Evolutionary conservation across 108 stramenopile genomes (phyloP), one percentile per base, ranked within the genome.

Genomic region (Skeletonema grethae): DNA sequence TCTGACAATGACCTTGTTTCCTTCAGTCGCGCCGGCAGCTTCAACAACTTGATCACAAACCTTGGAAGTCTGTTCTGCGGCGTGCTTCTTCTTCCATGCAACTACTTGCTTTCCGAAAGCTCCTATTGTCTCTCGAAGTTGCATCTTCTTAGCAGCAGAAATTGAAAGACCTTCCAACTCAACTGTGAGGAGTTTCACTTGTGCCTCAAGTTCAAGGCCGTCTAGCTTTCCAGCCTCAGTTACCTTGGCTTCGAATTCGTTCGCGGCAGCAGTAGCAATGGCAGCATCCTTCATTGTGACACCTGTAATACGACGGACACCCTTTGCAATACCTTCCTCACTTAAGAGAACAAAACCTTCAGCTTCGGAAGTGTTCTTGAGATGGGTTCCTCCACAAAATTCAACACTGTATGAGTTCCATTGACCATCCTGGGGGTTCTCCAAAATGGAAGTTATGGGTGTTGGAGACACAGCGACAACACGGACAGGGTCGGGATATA

Each of bases 401-500:
- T 99, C 99, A 43, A 99, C 87, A 73, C 98, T 98, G 78, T 87
- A 90, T 31, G 90, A 83, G 30, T 73, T 79, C 99, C 99, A 99
- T 32, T 69, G 76, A 9, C 82, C 46, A 72, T 96, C 95, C 59
- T 90, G 86, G 12, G 99, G 98, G 57, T 98, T 89, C 34, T 82
- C 83, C 29, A 98, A 63, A 65, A 99, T 95, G 18, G 87, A 74
- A 28, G 84, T 68, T 61, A 99, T 85, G 12, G 87, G 69, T 63
- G 72, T 73, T 53, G 87, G 82, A 11, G 97, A 85, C 7, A 99
- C 92, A 32, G 91, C 84, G 9, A 99, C 94, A 45, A 99, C 97
- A 38, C 99, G 94, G n/a, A 99, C 99, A 7, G 99, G 99, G 84
- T 99, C 98, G 28, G 98, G 99, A 71, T 99, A 99, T 50, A 91